These are phyloP conservation scores for Acanthamoeba castellanii DNA, from an alignment of 208 protist genomes.

Conservation along the genomic window DNA sequence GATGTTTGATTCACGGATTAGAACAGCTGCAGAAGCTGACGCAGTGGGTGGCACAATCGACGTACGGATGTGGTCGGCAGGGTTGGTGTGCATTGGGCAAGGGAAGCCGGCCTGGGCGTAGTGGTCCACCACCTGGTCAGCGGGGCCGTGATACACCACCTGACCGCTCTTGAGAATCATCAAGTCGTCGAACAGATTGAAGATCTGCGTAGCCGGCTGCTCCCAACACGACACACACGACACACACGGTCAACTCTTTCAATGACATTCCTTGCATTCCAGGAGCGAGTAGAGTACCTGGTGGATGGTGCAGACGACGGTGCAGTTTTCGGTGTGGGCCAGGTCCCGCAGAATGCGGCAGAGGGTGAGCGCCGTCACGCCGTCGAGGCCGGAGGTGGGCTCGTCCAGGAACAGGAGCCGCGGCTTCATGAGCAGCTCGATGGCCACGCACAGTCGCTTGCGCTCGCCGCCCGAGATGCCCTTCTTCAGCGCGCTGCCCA, in stretches of 20 bases:
- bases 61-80: slow-evolving; percentile 77
- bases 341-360: slow-evolving; percentile 56
- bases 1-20: no score
- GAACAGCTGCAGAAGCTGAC: no score
- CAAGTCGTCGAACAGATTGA: slow-evolving; percentile 75
- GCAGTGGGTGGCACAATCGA: no score
- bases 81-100: slow-evolving; percentile 76
- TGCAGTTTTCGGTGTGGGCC: slow-evolving; percentile 14
- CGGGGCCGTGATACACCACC: slow-evolving; percentile 69
- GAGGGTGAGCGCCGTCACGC: slow-evolving; percentile 22
- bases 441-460: slow-evolving; percentile 78
- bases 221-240: background rate
- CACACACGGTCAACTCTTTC: no score
- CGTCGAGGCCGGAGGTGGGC: slow-evolving; percentile 71
- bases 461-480: slow-evolving; percentile 81
- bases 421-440: slow-evolving; percentile 71
- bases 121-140: slow-evolving; percentile 43
- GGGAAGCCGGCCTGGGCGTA: slow-evolving; percentile 68
- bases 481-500: slow-evolving; percentile 69
- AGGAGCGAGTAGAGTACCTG: background rate
- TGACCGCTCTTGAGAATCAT: slow-evolving; percentile 66
- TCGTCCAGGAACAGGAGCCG: slow-evolving; percentile 77
- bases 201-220: slow-evolving; percentile 76
- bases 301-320: slow-evolving; percentile 78
- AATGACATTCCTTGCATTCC: no score